Evolutionary conservation across 257 asterid species (phyloP).

Genomic region (Ophiorrhiza pumila): DNA sequence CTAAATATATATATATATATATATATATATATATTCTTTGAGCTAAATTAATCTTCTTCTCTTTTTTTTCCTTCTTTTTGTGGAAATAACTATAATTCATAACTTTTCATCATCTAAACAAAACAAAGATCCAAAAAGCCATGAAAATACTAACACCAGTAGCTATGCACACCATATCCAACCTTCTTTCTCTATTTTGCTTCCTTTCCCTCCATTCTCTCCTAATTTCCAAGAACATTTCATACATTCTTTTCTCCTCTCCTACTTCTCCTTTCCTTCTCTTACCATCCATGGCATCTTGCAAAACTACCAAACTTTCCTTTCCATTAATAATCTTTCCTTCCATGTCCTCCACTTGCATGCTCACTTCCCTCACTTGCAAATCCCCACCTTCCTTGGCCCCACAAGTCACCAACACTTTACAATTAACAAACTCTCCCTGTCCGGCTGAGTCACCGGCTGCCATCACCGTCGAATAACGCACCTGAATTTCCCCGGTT

Average conservation of each 20-base stretch:
- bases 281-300: constrained; percentile 47
- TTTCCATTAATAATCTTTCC: constrained; percentile 49
- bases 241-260: constrained; percentile 35
- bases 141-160: constrained; percentile 41
- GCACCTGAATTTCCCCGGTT: constrained; percentile 50
- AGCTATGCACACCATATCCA: constrained; percentile 48
- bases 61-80: too few species aligned
- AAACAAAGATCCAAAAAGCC: constrained; percentile 40
- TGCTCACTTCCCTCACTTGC: constrained; percentile 54
- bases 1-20: too few species aligned
- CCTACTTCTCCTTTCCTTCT: constrained; percentile 37
- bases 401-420: constrained; percentile 59
- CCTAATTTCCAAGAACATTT: constrained; percentile 33
- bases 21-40: too few species aligned
- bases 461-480: constrained; percentile 45
- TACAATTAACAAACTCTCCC: constrained; percentile 45
- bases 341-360: constrained; percentile 84
- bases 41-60: neutral
- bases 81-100: neutral
- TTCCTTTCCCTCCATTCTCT: constrained; percentile 34
- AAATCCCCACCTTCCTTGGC: constrained; percentile 52
- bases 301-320: constrained; percentile 50
- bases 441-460: constrained; percentile 29
- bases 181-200: constrained; percentile 38
- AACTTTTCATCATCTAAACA: constrained; percentile 18